Evolutionary conservation across 768 basidiomycete species (phyloP), one percentile per base, ranked within the genome.

Genomic region (Trametes cubensis): DNA sequence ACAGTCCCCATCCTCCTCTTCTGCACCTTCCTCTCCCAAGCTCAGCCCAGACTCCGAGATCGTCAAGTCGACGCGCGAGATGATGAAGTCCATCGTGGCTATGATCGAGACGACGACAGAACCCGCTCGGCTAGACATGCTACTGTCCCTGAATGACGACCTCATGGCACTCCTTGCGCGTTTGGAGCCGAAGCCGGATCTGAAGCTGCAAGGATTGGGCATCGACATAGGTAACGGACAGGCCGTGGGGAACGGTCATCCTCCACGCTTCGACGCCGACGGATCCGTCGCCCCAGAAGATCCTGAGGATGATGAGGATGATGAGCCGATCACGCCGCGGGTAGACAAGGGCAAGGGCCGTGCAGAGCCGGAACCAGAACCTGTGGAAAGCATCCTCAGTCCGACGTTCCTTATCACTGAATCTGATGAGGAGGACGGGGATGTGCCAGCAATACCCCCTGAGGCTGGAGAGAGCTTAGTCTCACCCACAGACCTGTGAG

Each of bases 261-360:
- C 63, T 23, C 30, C 26, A 6, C 55, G 25, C 30, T 48, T 25
- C 52, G 50, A 30, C 21, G 38, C 41, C 14, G 62, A 59, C 38
- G 45, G 61, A 10, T 53, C 66, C 4, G 57, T 49, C 8, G 45
- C 23, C 30, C 7, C 28, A 10, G 67, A 54, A 28, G 42, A 55
- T 0, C 59, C 54, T 13, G 58, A 62, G 25, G 61, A 60, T 3
- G 66, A 51, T 17, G 71, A 71, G 11, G 77, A 78, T 21, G 75
- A 75, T 1, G 61, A 65, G 21, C 83, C 79, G 15, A 76, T 81
- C 44, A 89, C 88, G 20, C 88, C 89, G 0, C 81, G 81, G 50
- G 70, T 88, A 17, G 89, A 93, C 73, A 94, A 93, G 72, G 92
- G 91, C 58, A 93, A 93, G 74, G 85, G 80, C 21, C 82, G 82